Base-by-base conservation (phyloP, 495 filamentous ascomycete species). In the Friedmanniomyces endolithicus region DNA sequence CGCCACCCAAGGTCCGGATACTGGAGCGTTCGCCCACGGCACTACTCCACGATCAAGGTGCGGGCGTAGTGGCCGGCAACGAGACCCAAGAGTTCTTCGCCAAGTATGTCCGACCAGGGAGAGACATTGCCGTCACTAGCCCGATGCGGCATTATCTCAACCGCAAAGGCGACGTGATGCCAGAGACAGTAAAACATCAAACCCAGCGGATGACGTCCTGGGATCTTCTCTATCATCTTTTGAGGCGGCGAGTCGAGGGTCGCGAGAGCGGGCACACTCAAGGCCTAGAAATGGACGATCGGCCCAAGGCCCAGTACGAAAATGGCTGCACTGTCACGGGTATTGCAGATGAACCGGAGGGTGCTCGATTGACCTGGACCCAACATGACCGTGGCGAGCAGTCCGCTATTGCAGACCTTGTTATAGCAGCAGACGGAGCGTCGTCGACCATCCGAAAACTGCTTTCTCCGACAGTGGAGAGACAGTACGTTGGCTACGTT, bases 371-470 rank as follows among this genome's bases (percentile, higher is more conserved):
- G 8, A 51, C 44, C 6, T 59, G 56, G 52, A 57, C 25, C 14
- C 44, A 48, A 12, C 31, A 44, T 45, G 61, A 55, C 46, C 59
- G 60, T 8, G 73, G 71, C 17, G 68, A 65, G 22, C 64, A 67
- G 33, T 69, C 60, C 40, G 63, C 69, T 1, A 56, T 54, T 3
- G 76, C 71, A 7, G 77, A 81, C 60, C 54, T 76, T 8, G 65
- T 81, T 19, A 62, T 82, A 53, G 78, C 66, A 0, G 78, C 78
- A 19, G 78, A 82, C 65, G 78, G 79, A 1, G 71, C 75, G 0
- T 72, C 67, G 57, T 81, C 78, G 16, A 72, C 70, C 6, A 60
- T 81, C 14, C 70, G 78, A 16, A 64, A 65, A n/a, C 53, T 77
- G 2, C 65, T 79, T 11, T 46, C 67, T 20, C 74, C 76, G 0